Base-by-base conservation (phyloP, 257 asterid species). In the Solanum pinnatisectum region DNA sequence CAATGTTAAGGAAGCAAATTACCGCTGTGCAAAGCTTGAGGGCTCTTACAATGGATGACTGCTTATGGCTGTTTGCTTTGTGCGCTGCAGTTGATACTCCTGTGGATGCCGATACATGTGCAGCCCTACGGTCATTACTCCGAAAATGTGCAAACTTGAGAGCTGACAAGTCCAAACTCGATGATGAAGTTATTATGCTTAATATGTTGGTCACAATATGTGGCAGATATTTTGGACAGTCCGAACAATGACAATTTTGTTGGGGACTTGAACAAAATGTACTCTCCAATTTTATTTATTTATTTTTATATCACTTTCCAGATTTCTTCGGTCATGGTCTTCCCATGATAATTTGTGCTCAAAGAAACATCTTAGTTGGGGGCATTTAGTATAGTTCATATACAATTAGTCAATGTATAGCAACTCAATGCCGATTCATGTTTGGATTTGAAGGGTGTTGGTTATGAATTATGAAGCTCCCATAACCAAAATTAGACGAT, bases 141-240 rank as follows among this genome's bases (percentile, higher is more conserved):
- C 89, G 98, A 20, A 96, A 95, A 74, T 97, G 99, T 89, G 96
- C 98, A 16, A 88, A 90, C 86, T 91, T 97, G 91, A 91, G 98
- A 83, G 98, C 98, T 90, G 95, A 85, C 25, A 97, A 96, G 88
- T 60, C 91, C 56, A 88, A 90, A 71, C 87, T 95, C 72, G 98
- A 95, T 39, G 98, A 93, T 18, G 96, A 96, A 87, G 97, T 94
- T 16, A 87, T 94, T 27, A 89, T 92, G 93, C 94, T 97, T 44
- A 96, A 96, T 87, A 92, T 96, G 27, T 94, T 97, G 72, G 93
- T 90, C 18, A 93, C 95, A 25, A 92, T 96, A 82, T 90, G 98
- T 4, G 99, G 99, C 42, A 91, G 93, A 70, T 97, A 93, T 88
- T 97, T 95, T 89, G 98, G 99, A 78, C 99, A 97, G 94, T 91